Evolutionary conservation across 208 protist genomes (phyloP).

Genomic region (Crithidia thermophila): DNA sequence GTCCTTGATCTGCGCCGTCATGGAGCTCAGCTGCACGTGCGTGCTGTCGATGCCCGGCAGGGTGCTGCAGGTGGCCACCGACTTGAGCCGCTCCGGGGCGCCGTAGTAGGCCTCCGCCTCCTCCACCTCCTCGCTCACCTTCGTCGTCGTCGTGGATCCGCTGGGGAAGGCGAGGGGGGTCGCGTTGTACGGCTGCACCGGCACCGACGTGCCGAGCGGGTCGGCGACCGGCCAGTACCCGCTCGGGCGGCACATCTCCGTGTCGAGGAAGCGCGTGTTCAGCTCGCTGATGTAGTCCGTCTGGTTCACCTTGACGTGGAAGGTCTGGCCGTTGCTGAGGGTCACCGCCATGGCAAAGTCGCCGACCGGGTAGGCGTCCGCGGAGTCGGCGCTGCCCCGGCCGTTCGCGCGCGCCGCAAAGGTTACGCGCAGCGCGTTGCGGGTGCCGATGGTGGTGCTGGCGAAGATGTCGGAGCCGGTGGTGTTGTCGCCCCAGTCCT

Average conservation of each 20-base stretch:
- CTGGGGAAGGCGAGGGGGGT: slow-evolving; percentile 23
- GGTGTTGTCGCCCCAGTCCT: slow-evolving; percentile 5
- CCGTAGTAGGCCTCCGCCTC: slow-evolving; percentile 29
- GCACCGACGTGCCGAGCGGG: slow-evolving; percentile 70
- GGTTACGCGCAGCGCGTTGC: slow-evolving; percentile 48
- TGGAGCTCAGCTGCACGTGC: slow-evolving; percentile 16
- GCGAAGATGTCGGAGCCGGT: slow-evolving; percentile 36
- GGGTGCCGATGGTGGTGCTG: slow-evolving; percentile 36
- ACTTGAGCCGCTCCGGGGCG: slow-evolving; percentile 29
- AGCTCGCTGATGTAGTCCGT: slow-evolving; percentile 76
- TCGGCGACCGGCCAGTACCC: slow-evolving; percentile 85
- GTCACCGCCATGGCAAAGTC: slow-evolving; percentile 53
- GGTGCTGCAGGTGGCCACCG: slow-evolving; percentile 8
- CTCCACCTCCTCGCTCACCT: slow-evolving; percentile 11
- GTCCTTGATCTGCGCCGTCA: slow-evolving; percentile 17
- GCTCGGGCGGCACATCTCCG: slow-evolving; percentile 60
- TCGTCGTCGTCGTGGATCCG: not conserved
- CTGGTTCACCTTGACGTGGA: slow-evolving; percentile 72
- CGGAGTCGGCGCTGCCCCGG: slow-evolving; percentile 30
- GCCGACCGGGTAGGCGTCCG: slow-evolving; percentile 50
- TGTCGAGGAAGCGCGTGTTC: slow-evolving; percentile 51
- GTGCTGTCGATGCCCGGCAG: not conserved
- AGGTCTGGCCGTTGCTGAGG: slow-evolving; percentile 41
- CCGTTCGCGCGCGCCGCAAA: slow-evolving; percentile 68
- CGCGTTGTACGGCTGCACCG: slow-evolving; percentile 53